Percentiles rank a stretch among this genome's conserved stretches.
Evolutionary conservation across 1,284 basidiomycete species (phyloP).

Genomic region (Singerocomus inundabilis): DNA sequence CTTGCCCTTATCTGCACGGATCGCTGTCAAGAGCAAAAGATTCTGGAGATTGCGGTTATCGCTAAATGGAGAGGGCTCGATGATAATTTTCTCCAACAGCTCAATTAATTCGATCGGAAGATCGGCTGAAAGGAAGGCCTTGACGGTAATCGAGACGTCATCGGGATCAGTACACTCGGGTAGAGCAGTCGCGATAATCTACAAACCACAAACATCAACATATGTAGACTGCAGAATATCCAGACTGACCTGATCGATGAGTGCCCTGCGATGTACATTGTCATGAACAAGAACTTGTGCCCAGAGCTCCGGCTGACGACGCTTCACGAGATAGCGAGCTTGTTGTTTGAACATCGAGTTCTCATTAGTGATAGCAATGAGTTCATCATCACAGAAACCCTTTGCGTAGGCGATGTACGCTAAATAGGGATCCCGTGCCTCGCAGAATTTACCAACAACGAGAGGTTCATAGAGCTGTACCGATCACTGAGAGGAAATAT

Average conservation of each 20-base stretch:
- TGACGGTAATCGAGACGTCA: slow-evolving; percentile 98
- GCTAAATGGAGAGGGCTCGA: slow-evolving; percentile 96
- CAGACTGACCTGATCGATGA: slow-evolving; percentile 85
- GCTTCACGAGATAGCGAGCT: slow-evolving; percentile 96
- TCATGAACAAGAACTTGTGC: slow-evolving; percentile 89
- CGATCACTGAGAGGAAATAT: neutral
- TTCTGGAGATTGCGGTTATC: slow-evolving; percentile 97
- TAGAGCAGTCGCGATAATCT: slow-evolving; percentile 91
- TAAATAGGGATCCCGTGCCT: slow-evolving; percentile 96
- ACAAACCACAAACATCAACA: slow-evolving; percentile 4
- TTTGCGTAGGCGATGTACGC: slow-evolving; percentile 99
- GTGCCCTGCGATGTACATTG: slow-evolving; percentile 89
- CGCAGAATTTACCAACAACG: slow-evolving; percentile 98
- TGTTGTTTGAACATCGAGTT: slow-evolving; percentile 99
- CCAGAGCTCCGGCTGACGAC: slow-evolving; percentile 96
- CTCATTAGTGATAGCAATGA: slow-evolving; percentile 97
- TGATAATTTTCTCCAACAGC: slow-evolving; percentile 97
- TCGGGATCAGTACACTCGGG: slow-evolving; percentile 98
- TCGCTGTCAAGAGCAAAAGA: slow-evolving; percentile 91
- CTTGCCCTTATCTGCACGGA: slow-evolving; percentile 98
- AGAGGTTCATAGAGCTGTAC: slow-evolving; percentile 89
- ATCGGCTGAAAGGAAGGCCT: slow-evolving; percentile 97
- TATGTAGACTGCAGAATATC: neutral
- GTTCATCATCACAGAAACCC: slow-evolving; percentile 98
- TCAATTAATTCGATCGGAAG: slow-evolving; percentile 98